Evolutionary conservation across 768 basidiomycete genomes (phyloP).

Genomic region (Brasilioporus rufonigricans): DNA sequence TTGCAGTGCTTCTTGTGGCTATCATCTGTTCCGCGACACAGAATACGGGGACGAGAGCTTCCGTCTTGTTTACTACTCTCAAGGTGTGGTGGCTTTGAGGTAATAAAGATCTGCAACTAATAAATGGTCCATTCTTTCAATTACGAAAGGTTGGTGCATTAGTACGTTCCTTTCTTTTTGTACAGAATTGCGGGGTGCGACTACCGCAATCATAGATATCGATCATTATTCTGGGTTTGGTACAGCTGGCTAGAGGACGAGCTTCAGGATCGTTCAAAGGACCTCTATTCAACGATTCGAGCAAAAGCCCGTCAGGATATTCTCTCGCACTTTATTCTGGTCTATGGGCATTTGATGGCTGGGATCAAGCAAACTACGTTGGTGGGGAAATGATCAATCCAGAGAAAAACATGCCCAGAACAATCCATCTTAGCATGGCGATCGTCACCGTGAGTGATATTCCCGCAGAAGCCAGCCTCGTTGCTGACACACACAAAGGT

Average conservation of each 20-base stretch:
- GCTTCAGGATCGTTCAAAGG: slow-evolving; percentile 65
- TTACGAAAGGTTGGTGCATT: slow-evolving; percentile 55
- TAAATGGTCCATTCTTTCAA: background rate
- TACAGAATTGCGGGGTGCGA: background rate
- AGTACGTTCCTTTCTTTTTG: slow-evolving; percentile 35
- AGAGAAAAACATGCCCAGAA: slow-evolving; percentile 82
- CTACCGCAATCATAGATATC: slow-evolving; percentile 44
- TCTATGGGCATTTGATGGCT: slow-evolving; percentile 95
- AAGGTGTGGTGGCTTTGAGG: slow-evolving; percentile 53
- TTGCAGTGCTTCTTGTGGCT: slow-evolving; percentile 70
- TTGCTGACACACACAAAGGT: slow-evolving; percentile 38
- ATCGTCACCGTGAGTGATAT: slow-evolving; percentile 61
- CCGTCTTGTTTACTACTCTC: slow-evolving; percentile 83
- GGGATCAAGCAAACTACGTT: slow-evolving; percentile 92
- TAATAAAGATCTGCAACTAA: slow-evolving; percentile 2
- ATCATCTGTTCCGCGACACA: slow-evolving; percentile 76
- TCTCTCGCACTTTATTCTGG: slow-evolving; percentile 95
- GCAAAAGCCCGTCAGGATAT: slow-evolving; percentile 77
- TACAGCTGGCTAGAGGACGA: slow-evolving; percentile 70
- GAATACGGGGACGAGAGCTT: slow-evolving; percentile 75
- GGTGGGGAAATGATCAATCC: slow-evolving; percentile 84
- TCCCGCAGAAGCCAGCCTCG: background rate
- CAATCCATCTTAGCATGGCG: slow-evolving; percentile 88
- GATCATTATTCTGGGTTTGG: slow-evolving; percentile 74
- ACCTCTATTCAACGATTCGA: slow-evolving; percentile 71